phyloP scores from a whole-genome alignment of 345 rosid genomes.

The Isatis tinctoria region DNA sequence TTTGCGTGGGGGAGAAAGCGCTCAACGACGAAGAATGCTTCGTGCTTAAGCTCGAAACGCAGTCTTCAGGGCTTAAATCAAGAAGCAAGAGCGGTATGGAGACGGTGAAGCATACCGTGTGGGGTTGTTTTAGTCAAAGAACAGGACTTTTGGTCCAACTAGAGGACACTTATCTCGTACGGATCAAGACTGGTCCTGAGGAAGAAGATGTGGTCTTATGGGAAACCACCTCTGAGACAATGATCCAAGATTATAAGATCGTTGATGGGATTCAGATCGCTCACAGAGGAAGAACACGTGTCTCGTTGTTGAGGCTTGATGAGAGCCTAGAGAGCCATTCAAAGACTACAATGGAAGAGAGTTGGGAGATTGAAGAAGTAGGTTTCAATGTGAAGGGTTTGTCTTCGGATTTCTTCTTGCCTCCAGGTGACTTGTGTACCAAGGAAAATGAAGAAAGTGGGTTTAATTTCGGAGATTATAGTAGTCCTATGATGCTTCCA shows the following conservation, averaged over 20 bases:
- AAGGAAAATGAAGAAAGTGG: constrained; percentile 50
- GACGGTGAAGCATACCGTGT: constrained; percentile 64
- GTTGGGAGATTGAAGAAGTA: constrained; percentile 85
- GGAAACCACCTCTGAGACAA: constrained; percentile 82
- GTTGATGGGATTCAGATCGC: constrained; percentile 84
- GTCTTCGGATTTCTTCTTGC: constrained; percentile 81
- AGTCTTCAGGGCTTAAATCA: constrained; percentile 45
- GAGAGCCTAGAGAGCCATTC: constrained; percentile 58
- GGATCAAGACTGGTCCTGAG: constrained; percentile 44
- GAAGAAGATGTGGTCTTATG: constrained; percentile 54
- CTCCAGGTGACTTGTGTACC: constrained; percentile 65
- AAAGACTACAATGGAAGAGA: constrained; percentile 85
- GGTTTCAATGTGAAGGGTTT: constrained; percentile 84
- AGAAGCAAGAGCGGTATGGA: constrained; percentile 63
- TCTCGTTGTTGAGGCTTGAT: constrained; percentile 58
- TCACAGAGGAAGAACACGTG: constrained; percentile 61
- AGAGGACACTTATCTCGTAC: constrained; percentile 67
- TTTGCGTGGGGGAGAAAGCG: constrained; percentile 64
- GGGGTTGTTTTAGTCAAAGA: constrained; percentile 92
- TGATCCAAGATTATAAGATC: constrained; percentile 61
- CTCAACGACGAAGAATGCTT: constrained; percentile 67
- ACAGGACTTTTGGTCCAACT: constrained; percentile 76
- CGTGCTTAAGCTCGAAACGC: constrained; percentile 62
- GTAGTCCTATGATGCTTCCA: constrained; percentile 36
- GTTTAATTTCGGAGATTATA: constrained; percentile 16